phyloP scores from a whole-genome alignment of 2,329 filamentous ascomycete species.

The Microascus cirrosus region DNA sequence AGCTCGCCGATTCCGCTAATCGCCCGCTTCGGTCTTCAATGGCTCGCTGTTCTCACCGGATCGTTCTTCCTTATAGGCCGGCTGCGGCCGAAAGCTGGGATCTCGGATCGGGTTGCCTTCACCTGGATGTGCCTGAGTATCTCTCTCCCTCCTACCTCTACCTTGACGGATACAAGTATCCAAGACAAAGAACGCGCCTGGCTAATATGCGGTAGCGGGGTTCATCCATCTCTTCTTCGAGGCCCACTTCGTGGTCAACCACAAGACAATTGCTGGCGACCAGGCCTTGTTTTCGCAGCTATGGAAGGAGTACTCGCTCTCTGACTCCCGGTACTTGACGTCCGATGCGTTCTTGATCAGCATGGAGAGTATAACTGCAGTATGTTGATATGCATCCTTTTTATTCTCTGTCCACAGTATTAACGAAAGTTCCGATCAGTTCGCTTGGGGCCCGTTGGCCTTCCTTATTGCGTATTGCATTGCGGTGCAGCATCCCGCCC shows the following conservation, averaged over 20 bases:
- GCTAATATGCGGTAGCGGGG: conserved; percentile 15
- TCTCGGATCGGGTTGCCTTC: conserved; percentile 44
- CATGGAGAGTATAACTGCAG: conserved; percentile 42
- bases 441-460: conserved; percentile 41
- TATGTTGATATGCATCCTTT: not conserved
- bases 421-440: not conserved
- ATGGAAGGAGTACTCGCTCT: conserved; percentile 48
- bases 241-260: conserved; percentile 21
- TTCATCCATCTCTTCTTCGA: conserved; percentile 33
- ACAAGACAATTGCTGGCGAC: not conserved
- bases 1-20: conserved; percentile 48
- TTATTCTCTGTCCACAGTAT: no score
- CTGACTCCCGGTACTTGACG: conserved; percentile 44
- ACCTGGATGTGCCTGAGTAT: conserved; percentile 67
- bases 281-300: conserved; percentile 22
- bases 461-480: conserved; percentile 33
- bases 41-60: conserved; percentile 42
- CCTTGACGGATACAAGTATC: not conserved
- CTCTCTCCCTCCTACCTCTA: not conserved
- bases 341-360: conserved; percentile 40
- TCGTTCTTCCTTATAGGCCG: conserved; percentile 43
- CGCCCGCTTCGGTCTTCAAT: conserved; percentile 44
- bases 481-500: conserved; percentile 28
- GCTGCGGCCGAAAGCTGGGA: conserved; percentile 38
- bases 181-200: not conserved